Percentiles rank a stretch among this genome's conserved stretches.
Conservation (phyloP, 441 rosid species). For the Daphne laureola region DNA sequence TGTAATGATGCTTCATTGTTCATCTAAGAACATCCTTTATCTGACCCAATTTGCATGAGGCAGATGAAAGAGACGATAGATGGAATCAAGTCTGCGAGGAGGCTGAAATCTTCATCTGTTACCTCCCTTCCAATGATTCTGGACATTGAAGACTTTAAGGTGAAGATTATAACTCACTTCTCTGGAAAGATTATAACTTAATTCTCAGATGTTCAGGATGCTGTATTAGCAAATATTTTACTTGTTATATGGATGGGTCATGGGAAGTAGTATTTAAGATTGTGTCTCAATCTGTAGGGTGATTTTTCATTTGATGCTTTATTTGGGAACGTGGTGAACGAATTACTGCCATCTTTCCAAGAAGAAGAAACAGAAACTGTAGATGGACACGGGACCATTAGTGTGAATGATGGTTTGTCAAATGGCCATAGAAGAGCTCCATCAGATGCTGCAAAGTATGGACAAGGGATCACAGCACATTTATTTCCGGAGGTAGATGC, state of each 20-base stretch:
- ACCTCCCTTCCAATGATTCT: conserved; percentile 74
- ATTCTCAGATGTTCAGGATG: too few species aligned
- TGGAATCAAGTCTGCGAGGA: conserved; percentile 35
- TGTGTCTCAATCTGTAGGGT: conserved; percentile 45
- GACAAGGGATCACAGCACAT: conserved; percentile 57
- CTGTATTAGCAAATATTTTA: not conserved
- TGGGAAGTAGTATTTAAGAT: conserved; percentile 4
- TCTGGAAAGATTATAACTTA: conserved; percentile 7
- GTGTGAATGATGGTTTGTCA: conserved; percentile 51
- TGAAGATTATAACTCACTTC: conserved; percentile 19
- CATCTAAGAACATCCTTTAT: conserved; percentile 1
- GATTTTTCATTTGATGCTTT: conserved; percentile 95
- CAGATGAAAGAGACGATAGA: conserved; percentile 59
- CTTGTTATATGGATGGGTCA: conserved; percentile 5
- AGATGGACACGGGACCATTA: conserved; percentile 51
- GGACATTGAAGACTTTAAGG: conserved; percentile 93
- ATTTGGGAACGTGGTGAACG: conserved; percentile 85
- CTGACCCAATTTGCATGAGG: conserved; percentile 18
- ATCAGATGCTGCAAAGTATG: conserved; percentile 45
- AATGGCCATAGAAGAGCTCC: conserved; percentile 64
- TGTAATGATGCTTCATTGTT: not conserved
- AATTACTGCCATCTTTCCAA: conserved; percentile 75
- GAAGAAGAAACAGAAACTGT: conserved; percentile 74
- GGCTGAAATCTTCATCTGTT: conserved; percentile 49
- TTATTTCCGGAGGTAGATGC: conserved; percentile 93